Percentiles rank a stretch among this genome's conserved stretches.
Conservation (phyloP, 768 basidiomycete species). For the Mycena polygramma region DNA sequence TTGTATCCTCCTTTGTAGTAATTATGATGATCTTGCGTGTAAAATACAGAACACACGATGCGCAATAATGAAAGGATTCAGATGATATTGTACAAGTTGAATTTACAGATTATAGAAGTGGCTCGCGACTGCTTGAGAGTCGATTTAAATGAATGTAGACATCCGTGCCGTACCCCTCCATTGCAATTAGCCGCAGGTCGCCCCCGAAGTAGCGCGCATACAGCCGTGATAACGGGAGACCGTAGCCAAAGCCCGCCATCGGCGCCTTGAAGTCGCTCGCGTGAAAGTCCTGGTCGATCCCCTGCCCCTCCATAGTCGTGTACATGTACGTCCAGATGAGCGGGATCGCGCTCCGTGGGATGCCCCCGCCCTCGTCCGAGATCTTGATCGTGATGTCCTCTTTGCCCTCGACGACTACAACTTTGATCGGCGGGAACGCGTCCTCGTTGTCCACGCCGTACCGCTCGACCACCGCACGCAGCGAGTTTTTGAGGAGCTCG, state of each 20-base stretch:
- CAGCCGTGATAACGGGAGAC: constrained; percentile 91
- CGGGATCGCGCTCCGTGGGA: constrained; percentile 88
- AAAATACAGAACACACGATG: neutral
- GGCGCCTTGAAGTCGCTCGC: constrained; percentile 95
- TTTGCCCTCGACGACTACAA: constrained; percentile 95
- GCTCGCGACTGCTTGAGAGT: constrained; percentile 86
- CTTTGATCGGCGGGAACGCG: constrained; percentile 90
- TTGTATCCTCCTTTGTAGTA: neutral
- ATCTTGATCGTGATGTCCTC: constrained; percentile 99
- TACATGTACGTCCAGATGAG: constrained; percentile 99
- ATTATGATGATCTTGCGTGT: constrained; percentile 6
- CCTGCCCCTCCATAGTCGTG: constrained; percentile 84
- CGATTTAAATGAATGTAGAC: constrained; percentile 94
- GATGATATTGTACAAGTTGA: neutral
- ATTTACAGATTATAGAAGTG: constrained; percentile 62
- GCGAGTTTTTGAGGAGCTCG: constrained; percentile 97
- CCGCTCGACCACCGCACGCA: constrained; percentile 95
- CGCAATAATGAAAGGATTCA: neutral
- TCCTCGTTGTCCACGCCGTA: constrained; percentile 87
- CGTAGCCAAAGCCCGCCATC: constrained; percentile 98
- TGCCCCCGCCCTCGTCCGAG: constrained; percentile 96
- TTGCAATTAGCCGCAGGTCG: constrained; percentile 92
- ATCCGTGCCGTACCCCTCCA: constrained; percentile 98
- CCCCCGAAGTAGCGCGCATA: constrained; percentile 97
- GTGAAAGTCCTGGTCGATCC: constrained; percentile 82